phyloP scores from a whole-genome alignment of 441 rosid genomes.

The Corymbia calophylla region DNA sequence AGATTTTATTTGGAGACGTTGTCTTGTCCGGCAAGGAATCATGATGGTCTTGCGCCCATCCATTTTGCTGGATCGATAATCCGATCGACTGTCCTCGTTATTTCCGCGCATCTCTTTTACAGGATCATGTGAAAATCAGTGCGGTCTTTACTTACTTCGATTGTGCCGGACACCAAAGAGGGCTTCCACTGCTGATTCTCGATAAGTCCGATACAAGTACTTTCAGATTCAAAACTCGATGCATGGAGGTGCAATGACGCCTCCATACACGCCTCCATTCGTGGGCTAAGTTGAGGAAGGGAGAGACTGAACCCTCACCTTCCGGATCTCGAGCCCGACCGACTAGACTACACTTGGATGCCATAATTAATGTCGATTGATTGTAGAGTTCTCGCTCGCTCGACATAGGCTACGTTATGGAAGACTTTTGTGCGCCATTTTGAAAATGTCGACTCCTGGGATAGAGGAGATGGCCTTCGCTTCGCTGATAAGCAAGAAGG shows the following conservation, averaged over 20 bases:
- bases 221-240: neutral
- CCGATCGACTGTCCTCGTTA: neutral
- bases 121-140: neutral
- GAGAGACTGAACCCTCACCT: neutral
- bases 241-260: neutral
- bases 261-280: neutral
- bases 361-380: no score
- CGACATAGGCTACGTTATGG: no score
- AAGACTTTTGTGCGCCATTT: no score
- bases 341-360: no score
- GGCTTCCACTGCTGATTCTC: neutral
- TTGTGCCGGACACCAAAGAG: neutral
- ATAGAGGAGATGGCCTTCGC: no score
- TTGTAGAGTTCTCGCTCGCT: no score
- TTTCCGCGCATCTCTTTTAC: neutral
- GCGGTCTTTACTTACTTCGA: neutral
- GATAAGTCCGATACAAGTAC: neutral
- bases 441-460: no score
- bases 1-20: no score
- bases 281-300: neutral
- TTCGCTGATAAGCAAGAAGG: no score
- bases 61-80: neutral
- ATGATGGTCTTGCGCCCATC: neutral
- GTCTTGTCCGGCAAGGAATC: no score
- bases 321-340: no score